A percentile compares a stretch with the other conserved stretches of the same genome.
These are phyloP conservation scores for Auriscalpium microsporum DNA, from an alignment of 768 basidiomycete genomes.

Conservation along the genomic window DNA sequence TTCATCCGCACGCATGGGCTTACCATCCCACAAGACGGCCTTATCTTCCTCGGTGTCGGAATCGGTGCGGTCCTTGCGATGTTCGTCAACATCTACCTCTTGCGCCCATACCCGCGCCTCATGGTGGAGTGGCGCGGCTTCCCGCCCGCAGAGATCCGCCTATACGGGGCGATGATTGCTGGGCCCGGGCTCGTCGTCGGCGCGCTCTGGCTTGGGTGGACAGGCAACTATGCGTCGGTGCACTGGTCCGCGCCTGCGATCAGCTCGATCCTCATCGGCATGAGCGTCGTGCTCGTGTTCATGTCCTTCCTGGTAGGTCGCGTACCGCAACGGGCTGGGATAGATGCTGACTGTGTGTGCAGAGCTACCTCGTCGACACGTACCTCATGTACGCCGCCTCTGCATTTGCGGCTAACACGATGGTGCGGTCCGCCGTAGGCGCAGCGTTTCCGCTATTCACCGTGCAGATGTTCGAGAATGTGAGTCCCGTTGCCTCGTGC, in stretches of 20 bases:
- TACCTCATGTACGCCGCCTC: conserved; percentile 9
- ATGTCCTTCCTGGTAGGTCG: conserved; percentile 5
- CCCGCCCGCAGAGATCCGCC: conserved; percentile 4
- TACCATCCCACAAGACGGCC: background rate
- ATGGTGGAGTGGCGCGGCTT: conserved; percentile 5
- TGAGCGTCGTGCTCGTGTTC: background rate
- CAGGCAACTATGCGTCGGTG: conserved; percentile 2
- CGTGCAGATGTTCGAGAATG: conserved; percentile 1
- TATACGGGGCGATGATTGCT: background rate
- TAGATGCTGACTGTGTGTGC: background rate
- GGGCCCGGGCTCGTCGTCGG: background rate
- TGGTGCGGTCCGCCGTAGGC: background rate
- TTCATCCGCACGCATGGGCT: background rate
- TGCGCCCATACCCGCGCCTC: background rate
- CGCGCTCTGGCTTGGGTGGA: conserved; percentile 7
- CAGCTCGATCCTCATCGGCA: conserved; percentile 1
- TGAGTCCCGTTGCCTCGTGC: background rate
- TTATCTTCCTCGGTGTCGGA: conserved; percentile 5
- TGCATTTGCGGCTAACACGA: conserved; percentile 5
- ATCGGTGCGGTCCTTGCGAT: background rate
- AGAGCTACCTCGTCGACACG: conserved; percentile 9
- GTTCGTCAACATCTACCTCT: background rate
- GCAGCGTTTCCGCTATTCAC: conserved; percentile 7
- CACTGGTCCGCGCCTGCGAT: conserved; percentile 7
- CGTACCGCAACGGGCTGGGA: background rate